phyloP scores from a whole-genome alignment of 108 stramenopile species.

The Nannochloropsis gaditana region DNA sequence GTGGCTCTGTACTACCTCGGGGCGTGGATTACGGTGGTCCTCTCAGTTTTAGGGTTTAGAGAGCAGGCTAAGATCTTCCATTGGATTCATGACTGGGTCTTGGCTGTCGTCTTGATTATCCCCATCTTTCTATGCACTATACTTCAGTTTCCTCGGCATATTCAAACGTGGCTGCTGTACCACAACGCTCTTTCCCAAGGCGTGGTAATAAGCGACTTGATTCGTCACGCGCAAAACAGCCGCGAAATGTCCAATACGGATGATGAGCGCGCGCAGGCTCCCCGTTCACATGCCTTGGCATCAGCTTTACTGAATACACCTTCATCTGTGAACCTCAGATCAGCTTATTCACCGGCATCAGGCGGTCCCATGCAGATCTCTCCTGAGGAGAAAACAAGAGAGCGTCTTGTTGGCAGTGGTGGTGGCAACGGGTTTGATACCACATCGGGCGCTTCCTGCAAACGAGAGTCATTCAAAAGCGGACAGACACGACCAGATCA shows the following conservation, averaged over 20 bases:
- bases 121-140: conserved; percentile 21
- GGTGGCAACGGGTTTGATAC: background rate
- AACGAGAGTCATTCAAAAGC: too few relatives aligned
- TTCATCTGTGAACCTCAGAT: background rate
- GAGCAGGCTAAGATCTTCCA: background rate
- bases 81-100: conserved; percentile 24
- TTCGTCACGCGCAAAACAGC: conserved; percentile 78
- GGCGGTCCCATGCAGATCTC: background rate
- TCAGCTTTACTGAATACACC: background rate
- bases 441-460: too few relatives aligned
- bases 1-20: conserved; percentile 3
- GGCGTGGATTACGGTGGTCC: background rate
- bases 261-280: conserved; percentile 56
- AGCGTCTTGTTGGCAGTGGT: background rate
- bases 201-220: conserved; percentile 92
- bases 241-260: conserved; percentile 66
- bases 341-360: background rate
- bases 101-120: conserved; percentile 27
- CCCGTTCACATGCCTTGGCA: background rate
- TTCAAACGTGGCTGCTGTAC: conserved; percentile 94
- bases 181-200: conserved; percentile 89
- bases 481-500: too few relatives aligned
- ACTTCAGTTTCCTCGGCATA: conserved; percentile 66
- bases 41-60: background rate
- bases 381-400: background rate